Conservation (phyloP, 1,139 yeast species). For the Yamadazyma taylorii region DNA sequence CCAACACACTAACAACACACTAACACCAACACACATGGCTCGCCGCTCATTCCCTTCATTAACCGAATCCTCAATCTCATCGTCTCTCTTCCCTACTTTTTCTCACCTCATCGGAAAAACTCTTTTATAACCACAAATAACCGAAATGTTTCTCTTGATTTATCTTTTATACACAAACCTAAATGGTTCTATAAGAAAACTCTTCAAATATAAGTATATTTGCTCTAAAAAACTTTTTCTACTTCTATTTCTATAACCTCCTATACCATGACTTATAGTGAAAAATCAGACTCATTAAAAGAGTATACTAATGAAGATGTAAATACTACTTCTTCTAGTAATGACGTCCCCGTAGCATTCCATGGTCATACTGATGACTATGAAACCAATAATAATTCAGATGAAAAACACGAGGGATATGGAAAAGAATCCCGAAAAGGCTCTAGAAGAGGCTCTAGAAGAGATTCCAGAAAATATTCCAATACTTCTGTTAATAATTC, state of each 20-base stretch:
- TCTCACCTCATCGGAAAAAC: slow-evolving; percentile 1
- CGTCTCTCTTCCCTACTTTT: background rate
- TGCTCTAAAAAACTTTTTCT: background rate
- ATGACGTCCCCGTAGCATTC: slow-evolving; percentile 10
- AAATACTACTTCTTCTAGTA: slow-evolving; percentile 9
- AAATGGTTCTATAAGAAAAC: background rate
- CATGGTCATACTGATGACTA: slow-evolving; percentile 7
- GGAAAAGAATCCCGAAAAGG: slow-evolving; percentile 1
- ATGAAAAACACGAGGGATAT: background rate
- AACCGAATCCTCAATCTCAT: slow-evolving; percentile 5
- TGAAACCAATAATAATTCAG: too few relatives aligned
- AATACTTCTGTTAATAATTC: slow-evolving; percentile 17
- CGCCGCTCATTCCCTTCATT: background rate
- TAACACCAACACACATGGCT: background rate
- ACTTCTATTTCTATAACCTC: background rate
- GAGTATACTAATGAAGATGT: slow-evolving; percentile 5
- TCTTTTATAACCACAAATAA: slow-evolving; percentile 1
- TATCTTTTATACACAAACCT: too few relatives aligned
- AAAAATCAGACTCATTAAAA: slow-evolving; percentile 1
- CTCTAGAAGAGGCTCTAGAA: slow-evolving; percentile 7
- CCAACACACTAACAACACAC: background rate
- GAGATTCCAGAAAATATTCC: slow-evolving; percentile 14
- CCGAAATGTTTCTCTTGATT: slow-evolving; percentile 2
- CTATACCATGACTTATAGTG: background rate
- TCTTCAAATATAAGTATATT: background rate